Base-by-base conservation (phyloP, 1,139 yeast genomes). In the Saccharomyces uvarum region DNA sequence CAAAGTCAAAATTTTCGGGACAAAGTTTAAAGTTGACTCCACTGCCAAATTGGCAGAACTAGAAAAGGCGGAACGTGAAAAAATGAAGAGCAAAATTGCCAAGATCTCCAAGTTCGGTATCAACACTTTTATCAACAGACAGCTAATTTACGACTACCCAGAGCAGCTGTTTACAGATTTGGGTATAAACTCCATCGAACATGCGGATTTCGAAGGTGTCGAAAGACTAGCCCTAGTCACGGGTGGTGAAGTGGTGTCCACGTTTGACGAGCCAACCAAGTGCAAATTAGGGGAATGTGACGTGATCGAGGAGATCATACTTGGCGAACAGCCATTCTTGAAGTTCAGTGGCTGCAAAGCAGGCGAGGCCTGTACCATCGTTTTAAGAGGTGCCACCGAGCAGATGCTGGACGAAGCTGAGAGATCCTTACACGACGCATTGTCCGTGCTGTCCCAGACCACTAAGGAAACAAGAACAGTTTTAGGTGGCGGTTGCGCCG, bases 151-250 rank as follows among this genome's bases (percentile, higher is more conserved):
- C 74, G 97, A 93, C 75, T 95, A 93, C 80, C 99, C 99, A 31
- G 99, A 93, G 74, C 97, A 89, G 72, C 77, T 93, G 62, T 88
- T 93, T 68, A 81, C 96, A 5, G 99, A 93, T 66, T 74, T 89
- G 48, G 83, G 85, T 56, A 87, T 93, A 66, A 91, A 89, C 73
- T 84, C 97, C 33, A 89, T 93, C 61, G 99, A 93, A 74, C 99
- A 95, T 69, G 99, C 99, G 21, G 99, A 95, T 73, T 95, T 95
- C 65, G 99, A 89, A 68, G 99, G 99, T 65, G 90, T 93, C 56
- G 99, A 93, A 76, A 84, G 99, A 70, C 80, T 93, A 63, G 97
- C 99, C 3, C 77, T 93, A 51, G 99, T 91, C 27, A 91, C 98
- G 5, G 99, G 99, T 52, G 99, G 97, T 66, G 99, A 93, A 75